Base-by-base conservation (phyloP, 345 rosid species). In the rapeseed (Brassica napus) region DNA sequence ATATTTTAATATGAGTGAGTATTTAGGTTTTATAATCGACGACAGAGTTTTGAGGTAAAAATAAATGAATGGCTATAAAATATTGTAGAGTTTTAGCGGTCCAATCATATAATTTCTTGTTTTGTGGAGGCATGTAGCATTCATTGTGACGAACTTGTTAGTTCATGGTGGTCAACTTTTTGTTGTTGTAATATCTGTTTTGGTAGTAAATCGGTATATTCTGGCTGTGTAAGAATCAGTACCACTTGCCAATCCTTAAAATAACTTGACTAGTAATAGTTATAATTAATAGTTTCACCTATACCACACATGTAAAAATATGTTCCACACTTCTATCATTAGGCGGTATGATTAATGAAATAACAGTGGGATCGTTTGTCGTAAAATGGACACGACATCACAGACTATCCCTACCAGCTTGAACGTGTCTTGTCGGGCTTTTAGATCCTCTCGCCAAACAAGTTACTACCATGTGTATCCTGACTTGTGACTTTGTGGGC, bases 61-160 rank as follows among this genome's bases (percentile, higher is more conserved):
- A 39, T 26, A 39, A 70, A 15, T n/a, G 57, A 23, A 26, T 42
- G 55, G 39, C 18, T 9, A 35, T 34, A 57, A 18, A 58, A 18
- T 16, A 66, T 4, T 0, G 67, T 14, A 21, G 61, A 65, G 69
- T 24, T 69, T 77, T 35, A 0, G 71, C 71, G 81, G 81, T 77
- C 81, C 81, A 77, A 77, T 77, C 32, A 71, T 54, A 77, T 64
- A 71, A 64, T 47, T 69, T 61, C 6, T 69, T 0, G 39, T 32
- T 31, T 26, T 32, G 47, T 54, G 65, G 71, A 77, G 57, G 57
- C 57, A 49, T 49, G 57, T 4, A 4, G 57, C 65, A 32, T 77
- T 21, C 9, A 70, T 34, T 77, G 37, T 52, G 28, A 49, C 34
- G 70, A 52, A 71, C 11, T 71, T 63, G 58, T 12, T 55, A 3